Percentiles rank a stretch among this genome's conserved stretches.
phyloP scores from a whole-genome alignment of 2,329 filamentous ascomycete species.

The Pseudocercospora crystallina region DNA sequence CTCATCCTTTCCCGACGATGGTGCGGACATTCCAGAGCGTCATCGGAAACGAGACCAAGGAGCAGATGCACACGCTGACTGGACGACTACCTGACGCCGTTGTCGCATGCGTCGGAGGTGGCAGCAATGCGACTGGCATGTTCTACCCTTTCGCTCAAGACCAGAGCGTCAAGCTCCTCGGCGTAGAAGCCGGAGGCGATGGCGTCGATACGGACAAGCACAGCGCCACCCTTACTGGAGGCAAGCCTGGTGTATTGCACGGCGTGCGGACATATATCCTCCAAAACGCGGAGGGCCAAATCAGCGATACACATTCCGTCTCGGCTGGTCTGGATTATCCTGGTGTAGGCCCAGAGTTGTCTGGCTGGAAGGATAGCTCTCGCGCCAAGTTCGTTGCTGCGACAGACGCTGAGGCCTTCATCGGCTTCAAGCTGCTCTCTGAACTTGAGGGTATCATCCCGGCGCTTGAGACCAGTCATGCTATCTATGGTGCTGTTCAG shows the following conservation, averaged over 20 bases:
- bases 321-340: slow-evolving; percentile 97
- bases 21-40: slow-evolving; percentile 97
- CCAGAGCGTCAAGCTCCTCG: slow-evolving; percentile 78
- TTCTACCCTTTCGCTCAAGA: slow-evolving; percentile 95
- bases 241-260: slow-evolving; percentile 89
- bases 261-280: slow-evolving; percentile 95
- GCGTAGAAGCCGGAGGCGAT: slow-evolving; percentile 93
- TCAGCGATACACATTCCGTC: slow-evolving; percentile 91
- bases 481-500: slow-evolving; percentile 83
- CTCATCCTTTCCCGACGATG: slow-evolving; percentile 96
- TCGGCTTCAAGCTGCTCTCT: slow-evolving; percentile 79
- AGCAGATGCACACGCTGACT: slow-evolving; percentile 80
- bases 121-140: slow-evolving; percentile 94
- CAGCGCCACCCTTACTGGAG: slow-evolving; percentile 81
- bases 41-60: slow-evolving; percentile 91
- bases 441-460: slow-evolving; percentile 96
- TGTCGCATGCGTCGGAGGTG: slow-evolving; percentile 93
- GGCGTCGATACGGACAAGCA: slow-evolving; percentile 83
- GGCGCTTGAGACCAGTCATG: slow-evolving; percentile 89
- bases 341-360: slow-evolving; percentile 89
- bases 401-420: slow-evolving; percentile 86
- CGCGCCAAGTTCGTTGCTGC: slow-evolving; percentile 87
- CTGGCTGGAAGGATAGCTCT: slow-evolving; percentile 85
- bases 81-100: slow-evolving; percentile 94
- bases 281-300: slow-evolving; percentile 89